Percentiles rank a stretch among this genome's conserved stretches.
phyloP scores from a whole-genome alignment of 371 early-diverging fungal genomes.

The Amoeboaphelidium protococcarum region DNA sequence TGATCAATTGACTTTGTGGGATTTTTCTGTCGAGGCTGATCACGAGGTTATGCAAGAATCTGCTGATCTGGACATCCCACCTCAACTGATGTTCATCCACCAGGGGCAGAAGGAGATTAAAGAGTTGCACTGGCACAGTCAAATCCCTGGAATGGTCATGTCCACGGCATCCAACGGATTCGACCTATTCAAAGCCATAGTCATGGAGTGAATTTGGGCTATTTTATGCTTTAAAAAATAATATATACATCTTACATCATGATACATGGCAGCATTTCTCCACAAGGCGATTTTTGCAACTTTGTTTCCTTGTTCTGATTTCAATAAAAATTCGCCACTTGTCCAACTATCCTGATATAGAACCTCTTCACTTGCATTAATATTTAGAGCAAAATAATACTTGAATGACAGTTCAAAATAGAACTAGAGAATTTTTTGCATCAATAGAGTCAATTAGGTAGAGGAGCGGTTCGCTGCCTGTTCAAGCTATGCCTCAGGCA shows the following conservation, averaged over 20 bases:
- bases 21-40: slow-evolving; percentile 78
- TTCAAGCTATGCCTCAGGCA: neutral
- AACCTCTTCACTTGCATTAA: no score
- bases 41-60: slow-evolving; percentile 31
- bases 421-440: neutral
- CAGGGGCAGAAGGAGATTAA: slow-evolving; percentile 76
- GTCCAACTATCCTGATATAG: no score
- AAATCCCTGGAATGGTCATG: slow-evolving; percentile 65
- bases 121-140: slow-evolving; percentile 85
- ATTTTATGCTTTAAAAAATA: no score
- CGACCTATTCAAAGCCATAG: slow-evolving; percentile 90
- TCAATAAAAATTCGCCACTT: no score
- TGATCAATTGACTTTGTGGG: slow-evolving; percentile 90
- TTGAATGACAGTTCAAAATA: neutral
- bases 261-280: no score
- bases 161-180: slow-evolving; percentile 68
- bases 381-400: no score
- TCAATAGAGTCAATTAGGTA: neutral
- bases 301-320: no score
- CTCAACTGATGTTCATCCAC: slow-evolving; percentile 85
- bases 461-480: neutral
- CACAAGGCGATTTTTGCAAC: no score
- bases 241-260: no score
- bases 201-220: no score
- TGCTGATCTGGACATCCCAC: slow-evolving; percentile 45